Percentiles rank a stretch among this genome's conserved stretches.
phyloP scores from a whole-genome alignment of 495 filamentous ascomycete species.

The Talaromyces wortmannii region DNA sequence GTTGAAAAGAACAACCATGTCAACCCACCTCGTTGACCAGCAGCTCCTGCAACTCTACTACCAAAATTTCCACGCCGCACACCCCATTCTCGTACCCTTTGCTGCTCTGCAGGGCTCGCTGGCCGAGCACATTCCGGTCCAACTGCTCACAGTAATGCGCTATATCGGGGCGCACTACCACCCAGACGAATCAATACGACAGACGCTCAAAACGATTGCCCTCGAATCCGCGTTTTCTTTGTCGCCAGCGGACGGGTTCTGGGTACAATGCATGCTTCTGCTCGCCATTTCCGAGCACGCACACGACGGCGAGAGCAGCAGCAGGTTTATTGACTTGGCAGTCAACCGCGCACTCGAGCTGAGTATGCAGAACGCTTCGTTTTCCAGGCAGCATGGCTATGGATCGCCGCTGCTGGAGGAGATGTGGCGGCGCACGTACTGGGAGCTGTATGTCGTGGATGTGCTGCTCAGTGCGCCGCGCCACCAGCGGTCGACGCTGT shows the following conservation, averaged over 20 bases:
- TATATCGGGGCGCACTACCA: slow-evolving; percentile 54
- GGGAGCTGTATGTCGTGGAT: slow-evolving; percentile 73
- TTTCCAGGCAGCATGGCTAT: slow-evolving; percentile 22
- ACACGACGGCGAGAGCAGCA: slow-evolving; percentile 50
- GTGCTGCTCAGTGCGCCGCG: slow-evolving; percentile 28
- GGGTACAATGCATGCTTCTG: slow-evolving; percentile 66
- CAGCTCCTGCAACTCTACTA: slow-evolving; percentile 42
- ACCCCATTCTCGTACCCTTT: slow-evolving; percentile 56
- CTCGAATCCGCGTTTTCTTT: slow-evolving; percentile 11
- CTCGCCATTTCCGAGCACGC: slow-evolving; percentile 64
- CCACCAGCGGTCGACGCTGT: slow-evolving; percentile 20
- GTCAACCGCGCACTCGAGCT: slow-evolving; percentile 60
- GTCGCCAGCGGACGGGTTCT: slow-evolving; percentile 54
- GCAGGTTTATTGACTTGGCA: slow-evolving; percentile 51
- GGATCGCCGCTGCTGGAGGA: slow-evolving; percentile 53
- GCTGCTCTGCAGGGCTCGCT: slow-evolving; percentile 39
- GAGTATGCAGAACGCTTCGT: slow-evolving; percentile 53
- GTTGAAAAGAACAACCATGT: background rate
- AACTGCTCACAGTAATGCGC: slow-evolving; percentile 54
- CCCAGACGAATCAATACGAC: slow-evolving; percentile 20
- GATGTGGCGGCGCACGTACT: slow-evolving; percentile 76
- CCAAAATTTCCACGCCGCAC: slow-evolving; percentile 59
- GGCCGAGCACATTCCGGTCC: slow-evolving; percentile 13
- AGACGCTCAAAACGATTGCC: background rate
- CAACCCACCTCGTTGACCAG: background rate